Evolutionary conservation across 2,329 filamentous ascomycete genomes (phyloP), one percentile per base, ranked within the genome.

Genomic region (Myriangium duriaei): DNA sequence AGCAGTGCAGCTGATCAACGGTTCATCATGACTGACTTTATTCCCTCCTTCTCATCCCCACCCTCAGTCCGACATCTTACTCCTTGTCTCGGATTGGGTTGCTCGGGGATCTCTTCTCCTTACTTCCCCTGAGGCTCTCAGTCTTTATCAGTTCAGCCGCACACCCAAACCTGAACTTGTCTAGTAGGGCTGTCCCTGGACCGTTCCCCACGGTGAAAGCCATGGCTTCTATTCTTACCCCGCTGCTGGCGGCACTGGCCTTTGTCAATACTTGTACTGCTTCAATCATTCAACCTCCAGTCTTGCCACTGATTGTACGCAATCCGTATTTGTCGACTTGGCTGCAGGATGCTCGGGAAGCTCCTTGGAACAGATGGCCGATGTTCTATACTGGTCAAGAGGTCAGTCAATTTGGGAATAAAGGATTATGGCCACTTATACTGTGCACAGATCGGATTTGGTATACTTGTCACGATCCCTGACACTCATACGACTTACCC

Each of bases 281-380:
- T 14, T 75, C 72, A 11, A 64, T 58, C 18, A 61, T 76, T 35
- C 69, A 64, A 18, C 73, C 74, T 39, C 65, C 65, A 10, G 62
- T 69, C 5, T 57, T 69, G 32, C 66, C 66, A 11, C 56, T 69
- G 45, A 60, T 67, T 41, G 66, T 69, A 32, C 59, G 66, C 40
- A 69, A 64, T 42, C 66, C 66, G 11, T 69, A 69, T 48, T 52
- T 69, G 39, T 68, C 63, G 40, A 65, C 64, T 50, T 71, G 57
- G 68, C 63, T 84, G 40, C 66, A 68, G 33, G 69, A 72, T 56
- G 81, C 83, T 29, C 71, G 85, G 47, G 71, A 79, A 40, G 69
- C 69, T 32, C 85, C 85, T 2, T 92, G 84, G 84, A 71, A 75
- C 38, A 72, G 74, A 60, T 93, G 85, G 85, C 85, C 85, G 15